These are phyloP conservation scores for Populus euphratica DNA, from an alignment of 345 rosid species.

Conservation along the genomic window DNA sequence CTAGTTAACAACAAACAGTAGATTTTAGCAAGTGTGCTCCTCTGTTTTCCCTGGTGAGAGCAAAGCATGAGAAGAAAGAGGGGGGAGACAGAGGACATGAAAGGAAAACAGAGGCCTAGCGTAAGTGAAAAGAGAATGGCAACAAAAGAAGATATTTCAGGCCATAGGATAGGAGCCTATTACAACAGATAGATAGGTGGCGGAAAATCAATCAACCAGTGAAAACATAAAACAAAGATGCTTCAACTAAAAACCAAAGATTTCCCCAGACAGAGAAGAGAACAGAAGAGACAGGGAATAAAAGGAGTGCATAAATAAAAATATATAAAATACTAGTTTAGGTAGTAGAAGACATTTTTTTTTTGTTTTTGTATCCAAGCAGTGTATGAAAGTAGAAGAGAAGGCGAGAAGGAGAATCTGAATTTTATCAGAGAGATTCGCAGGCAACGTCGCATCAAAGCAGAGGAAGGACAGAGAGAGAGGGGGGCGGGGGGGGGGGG, in stretches of 20 bases:
- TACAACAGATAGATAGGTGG: background rate
- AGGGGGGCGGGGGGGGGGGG: background rate
- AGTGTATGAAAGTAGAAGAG: background rate
- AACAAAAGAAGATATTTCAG: background rate
- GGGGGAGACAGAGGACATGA: background rate
- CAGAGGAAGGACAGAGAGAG: conserved; percentile 5
- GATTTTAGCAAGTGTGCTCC: background rate
- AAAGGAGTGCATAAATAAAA: no score
- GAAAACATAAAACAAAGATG: no score
- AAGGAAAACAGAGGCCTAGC: background rate
- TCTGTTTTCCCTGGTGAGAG: background rate
- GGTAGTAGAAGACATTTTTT: no score
- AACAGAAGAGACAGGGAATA: no score
- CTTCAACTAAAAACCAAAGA: no score
- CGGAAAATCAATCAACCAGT: background rate
- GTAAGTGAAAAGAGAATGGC: background rate
- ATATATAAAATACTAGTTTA: no score
- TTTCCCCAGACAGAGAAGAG: no score
- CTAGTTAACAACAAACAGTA: background rate
- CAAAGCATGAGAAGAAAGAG: background rate
- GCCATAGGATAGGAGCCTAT: background rate
- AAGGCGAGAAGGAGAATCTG: conserved; percentile 6
- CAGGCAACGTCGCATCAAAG: conserved; percentile 11
- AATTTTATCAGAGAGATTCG: conserved; percentile 5
- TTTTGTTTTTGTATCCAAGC: no score